Evolutionary conservation across 148 eudicot genomes (phyloP).

Genomic region (Chenopodium suecicum): DNA sequence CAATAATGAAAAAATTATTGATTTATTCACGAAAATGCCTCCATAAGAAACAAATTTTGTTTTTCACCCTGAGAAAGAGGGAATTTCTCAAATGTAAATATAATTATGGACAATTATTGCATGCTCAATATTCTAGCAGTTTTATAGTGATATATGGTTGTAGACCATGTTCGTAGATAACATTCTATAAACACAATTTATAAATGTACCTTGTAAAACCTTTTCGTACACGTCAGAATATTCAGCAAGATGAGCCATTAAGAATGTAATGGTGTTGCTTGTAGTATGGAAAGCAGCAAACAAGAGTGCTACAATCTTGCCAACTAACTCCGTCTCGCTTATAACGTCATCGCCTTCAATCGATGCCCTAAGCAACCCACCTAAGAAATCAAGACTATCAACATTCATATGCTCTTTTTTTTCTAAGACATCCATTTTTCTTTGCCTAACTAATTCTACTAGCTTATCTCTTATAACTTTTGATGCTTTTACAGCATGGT

Average conservation of each 20-base stretch:
- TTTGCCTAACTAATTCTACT: background rate
- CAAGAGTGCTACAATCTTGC: background rate
- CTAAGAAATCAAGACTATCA: background rate
- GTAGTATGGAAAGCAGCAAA: background rate
- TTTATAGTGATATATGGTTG: no score
- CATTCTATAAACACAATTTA: no score
- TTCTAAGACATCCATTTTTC: background rate
- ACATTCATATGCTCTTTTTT: background rate
- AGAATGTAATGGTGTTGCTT: conserved; percentile 5
- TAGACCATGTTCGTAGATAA: no score
- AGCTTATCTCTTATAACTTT: background rate
- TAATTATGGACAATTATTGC: no score
- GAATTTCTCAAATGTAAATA: no score
- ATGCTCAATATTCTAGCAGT: no score
- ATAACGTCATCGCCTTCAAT: background rate
- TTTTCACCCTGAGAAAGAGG: no score
- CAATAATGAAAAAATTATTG: no score
- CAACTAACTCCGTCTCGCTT: background rate
- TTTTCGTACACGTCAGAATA: conserved; percentile 7
- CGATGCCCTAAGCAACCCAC: background rate
- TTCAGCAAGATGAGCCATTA: conserved; percentile 1
- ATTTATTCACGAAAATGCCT: no score
- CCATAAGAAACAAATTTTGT: no score
- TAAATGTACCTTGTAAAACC: conserved; percentile 6
- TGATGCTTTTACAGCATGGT: background rate